These are phyloP conservation scores for Sugiyamaella sp. DNA, from an alignment of 1,139 yeast species.

Conservation along the genomic window DNA sequence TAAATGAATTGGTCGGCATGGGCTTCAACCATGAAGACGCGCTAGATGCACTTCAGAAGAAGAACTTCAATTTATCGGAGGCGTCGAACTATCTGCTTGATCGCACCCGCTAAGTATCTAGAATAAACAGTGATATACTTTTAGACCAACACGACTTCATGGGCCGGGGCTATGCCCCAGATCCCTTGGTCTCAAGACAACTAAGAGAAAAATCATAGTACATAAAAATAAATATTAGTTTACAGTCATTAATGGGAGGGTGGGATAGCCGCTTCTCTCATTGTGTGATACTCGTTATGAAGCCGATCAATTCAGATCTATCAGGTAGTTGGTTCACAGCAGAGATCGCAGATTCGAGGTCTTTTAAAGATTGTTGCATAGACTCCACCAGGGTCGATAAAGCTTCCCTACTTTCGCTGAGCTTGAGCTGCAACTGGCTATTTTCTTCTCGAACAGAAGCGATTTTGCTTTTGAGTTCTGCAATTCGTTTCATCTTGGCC, in stretches of 20 bases:
- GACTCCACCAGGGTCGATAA: conserved; percentile 15
- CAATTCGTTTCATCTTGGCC: conserved; percentile 32
- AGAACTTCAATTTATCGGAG: conserved; percentile 75
- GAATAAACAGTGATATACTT: no score
- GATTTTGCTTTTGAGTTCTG: conserved; percentile 31
- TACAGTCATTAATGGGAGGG: not conserved
- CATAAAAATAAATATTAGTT: no score
- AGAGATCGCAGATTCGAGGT: conserved; percentile 23
- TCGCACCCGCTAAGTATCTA: conserved; percentile 3
- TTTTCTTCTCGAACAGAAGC: conserved; percentile 28
- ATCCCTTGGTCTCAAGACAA: no score
- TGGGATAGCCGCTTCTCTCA: no score
- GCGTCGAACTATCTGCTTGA: conserved; percentile 86
- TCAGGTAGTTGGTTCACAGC: conserved; percentile 25
- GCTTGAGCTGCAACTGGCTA: conserved; percentile 20
- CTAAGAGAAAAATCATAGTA: no score
- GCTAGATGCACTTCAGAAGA: conserved; percentile 63
- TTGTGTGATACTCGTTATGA: conserved; percentile 12
- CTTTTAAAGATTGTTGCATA: conserved; percentile 16
- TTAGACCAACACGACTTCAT: no score
- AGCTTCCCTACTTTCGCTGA: conserved; percentile 7
- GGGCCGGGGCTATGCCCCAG: no score
- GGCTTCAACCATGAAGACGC: conserved; percentile 77
- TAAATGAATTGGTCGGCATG: conserved; percentile 85
- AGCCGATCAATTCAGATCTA: conserved; percentile 19